Conservation (phyloP, 345 rosid species). For the Hibiscus tridactylites region DNA sequence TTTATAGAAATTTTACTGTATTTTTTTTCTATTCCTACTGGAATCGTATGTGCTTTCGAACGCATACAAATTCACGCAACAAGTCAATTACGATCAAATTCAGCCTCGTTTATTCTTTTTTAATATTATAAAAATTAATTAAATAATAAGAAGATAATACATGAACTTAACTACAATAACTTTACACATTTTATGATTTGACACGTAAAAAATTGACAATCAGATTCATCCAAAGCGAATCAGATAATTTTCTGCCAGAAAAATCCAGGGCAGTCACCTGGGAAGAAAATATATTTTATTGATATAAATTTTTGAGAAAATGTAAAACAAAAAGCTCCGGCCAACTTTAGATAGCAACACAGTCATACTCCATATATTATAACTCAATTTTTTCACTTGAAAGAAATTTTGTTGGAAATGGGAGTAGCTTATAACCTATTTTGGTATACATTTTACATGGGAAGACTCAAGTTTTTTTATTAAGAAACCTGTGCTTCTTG, state of each 20-base stretch:
- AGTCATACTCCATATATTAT: neutral
- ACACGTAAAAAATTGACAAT: too few species aligned
- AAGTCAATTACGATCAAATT: too few species aligned
- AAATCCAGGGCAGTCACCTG: neutral
- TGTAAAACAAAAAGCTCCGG: neutral
- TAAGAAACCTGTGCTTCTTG: conserved; percentile 34
- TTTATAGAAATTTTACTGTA: too few species aligned
- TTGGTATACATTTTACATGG: conserved; percentile 13
- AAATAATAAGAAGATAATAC: neutral
- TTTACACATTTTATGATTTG: neutral
- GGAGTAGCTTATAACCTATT: neutral
- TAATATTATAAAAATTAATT: neutral
- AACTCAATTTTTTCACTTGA: neutral
- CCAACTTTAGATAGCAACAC: neutral
- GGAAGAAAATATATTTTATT: neutral
- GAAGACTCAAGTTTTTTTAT: neutral
- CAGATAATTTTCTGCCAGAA: neutral
- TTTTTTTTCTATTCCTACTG: too few species aligned
- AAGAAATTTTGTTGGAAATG: neutral
- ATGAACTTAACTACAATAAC: neutral
- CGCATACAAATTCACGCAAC: too few species aligned
- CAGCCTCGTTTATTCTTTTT: neutral
- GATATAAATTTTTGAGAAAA: neutral
- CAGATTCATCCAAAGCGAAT: neutral
- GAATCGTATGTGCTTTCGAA: too few species aligned